Base-by-base conservation (phyloP, 192 early-diverging fungal species). In the Coemansia sp. region DNA sequence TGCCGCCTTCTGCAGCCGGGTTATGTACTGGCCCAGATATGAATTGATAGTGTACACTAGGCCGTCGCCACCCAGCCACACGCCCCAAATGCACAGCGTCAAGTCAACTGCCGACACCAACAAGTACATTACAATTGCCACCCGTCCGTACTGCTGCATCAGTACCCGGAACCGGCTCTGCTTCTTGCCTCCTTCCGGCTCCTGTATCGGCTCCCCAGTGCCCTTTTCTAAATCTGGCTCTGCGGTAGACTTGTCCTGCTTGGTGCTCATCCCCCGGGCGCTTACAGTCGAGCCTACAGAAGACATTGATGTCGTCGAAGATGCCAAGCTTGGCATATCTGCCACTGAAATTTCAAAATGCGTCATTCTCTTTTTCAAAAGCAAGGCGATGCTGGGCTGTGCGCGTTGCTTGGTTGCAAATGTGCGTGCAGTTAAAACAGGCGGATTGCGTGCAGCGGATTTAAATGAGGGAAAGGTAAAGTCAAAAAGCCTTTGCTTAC, bases 131-230 rank as follows among this genome's bases (percentile, higher is more conserved):
- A 70, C 37, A 12, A 77, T 57, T 15, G 74, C 79, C 16, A 81
- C 51, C 15, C 70, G 65, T 7, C 79, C 79, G 48, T 81, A 81
- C 63, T 81, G 77, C 63, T 78, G 69, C 61, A 72, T 68, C 33
- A 81, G 68, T 53, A 78, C 61, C 36, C 62, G 58, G 46, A 80
- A 65, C 57, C 63, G 57, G 49, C 65, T 62, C 8, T 61, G 72
- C 62, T 79, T 79, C 62, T 79, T 79, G 30, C 46, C 70, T 10
- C 42, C 42, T n/a, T 62, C 46, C 0, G 41, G 36, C 38, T 63
- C 48, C 37, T 46, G 45, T 38, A 31, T 40, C 52, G 9, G 28
- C 36, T 14, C 31, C 37, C 12, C 41, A 3, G 36, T 38, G 19
- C 63, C 50, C 38, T 50, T 55, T 48, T 59, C 65, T 33, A 55